Base-by-base conservation (phyloP, 495 filamentous ascomycete genomes). In the Podospora appendiculata region DNA sequence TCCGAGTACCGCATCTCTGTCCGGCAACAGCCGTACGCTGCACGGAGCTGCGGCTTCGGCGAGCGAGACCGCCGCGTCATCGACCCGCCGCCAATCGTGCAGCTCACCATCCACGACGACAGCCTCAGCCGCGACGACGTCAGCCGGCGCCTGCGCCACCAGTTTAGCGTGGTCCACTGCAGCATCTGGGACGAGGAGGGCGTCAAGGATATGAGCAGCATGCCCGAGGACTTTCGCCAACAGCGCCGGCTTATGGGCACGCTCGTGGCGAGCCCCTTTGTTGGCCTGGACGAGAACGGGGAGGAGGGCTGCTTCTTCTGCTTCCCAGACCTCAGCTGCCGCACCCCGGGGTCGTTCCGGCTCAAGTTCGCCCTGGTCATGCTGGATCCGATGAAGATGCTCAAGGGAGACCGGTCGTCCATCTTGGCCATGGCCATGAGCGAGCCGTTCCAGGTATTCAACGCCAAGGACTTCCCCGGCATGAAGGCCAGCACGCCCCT, bases 391-490 rank as follows among this genome's bases (percentile, higher is more conserved):
- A 62, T 57, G 7, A 59, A 61, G 38, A 67, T 69, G 51, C 40
- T 53, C 4, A 54, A 59, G 11, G 86, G 85, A 0, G 75, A 78
- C 42, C 76, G 72, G 39, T 79, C 78, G 34, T 79, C 83, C 10
- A 81, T 88, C 19, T 71, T 86, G 6, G 82, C 84, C 0, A 75
- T 80, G 33, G 78, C 78, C 13, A 83, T 87, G 79, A 91, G 86
- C 54, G 83, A 89, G 41, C 72, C 82, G 8, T 96, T 97, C 63
- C 83, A 84, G 18, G 93, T 96, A 17, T 96, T 85, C 66, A 89
- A 89, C 16, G 90, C 92, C n/a, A 96, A 96, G 64, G 92, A 96
- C 65, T 97, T 97, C 56, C 89, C 89, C 0, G 92, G 93, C 8
- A 96, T 97, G 93, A 74, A 82, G 49, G 82, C 84, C 0, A 86